phyloP scores from a whole-genome alignment of 768 basidiomycete genomes.

The Hypholoma sublateritium region DNA sequence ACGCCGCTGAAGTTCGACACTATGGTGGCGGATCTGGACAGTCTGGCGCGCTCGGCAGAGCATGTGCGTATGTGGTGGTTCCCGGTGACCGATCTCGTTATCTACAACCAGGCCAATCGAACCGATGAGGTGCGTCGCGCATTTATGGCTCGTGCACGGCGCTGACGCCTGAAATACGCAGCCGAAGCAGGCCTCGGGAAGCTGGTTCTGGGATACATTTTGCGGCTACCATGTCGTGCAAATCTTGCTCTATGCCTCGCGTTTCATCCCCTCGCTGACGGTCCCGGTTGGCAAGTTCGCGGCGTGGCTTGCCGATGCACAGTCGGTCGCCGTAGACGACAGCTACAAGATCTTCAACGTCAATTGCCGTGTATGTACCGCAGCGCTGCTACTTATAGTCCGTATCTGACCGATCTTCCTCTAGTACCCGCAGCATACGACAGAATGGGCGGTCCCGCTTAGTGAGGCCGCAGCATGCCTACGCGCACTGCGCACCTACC shows the following conservation, averaged over 20 bases:
- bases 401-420: slow-evolving; percentile 31
- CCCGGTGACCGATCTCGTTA: slow-evolving; percentile 71
- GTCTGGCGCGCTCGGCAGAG: slow-evolving; percentile 63
- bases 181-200: slow-evolving; percentile 51
- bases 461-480: slow-evolving; percentile 66
- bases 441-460: slow-evolving; percentile 92
- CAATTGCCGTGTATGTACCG: slow-evolving; percentile 77
- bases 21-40: slow-evolving; percentile 56
- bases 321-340: slow-evolving; percentile 67
- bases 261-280: slow-evolving; percentile 64
- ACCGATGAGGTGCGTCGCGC: slow-evolving; percentile 62
- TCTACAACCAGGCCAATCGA: slow-evolving; percentile 73
- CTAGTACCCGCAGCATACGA: slow-evolving; percentile 92
- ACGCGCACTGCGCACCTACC: slow-evolving; percentile 67
- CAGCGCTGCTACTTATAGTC: not conserved
- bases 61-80: slow-evolving; percentile 98
- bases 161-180: slow-evolving; percentile 24
- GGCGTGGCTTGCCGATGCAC: slow-evolving; percentile 63
- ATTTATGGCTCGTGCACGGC: not conserved
- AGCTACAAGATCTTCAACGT: slow-evolving; percentile 88
- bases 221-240: slow-evolving; percentile 83
- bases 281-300: slow-evolving; percentile 60
- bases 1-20: slow-evolving; percentile 61
- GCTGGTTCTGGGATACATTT: slow-evolving; percentile 71
- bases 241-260: slow-evolving; percentile 75